Evolutionary conservation across 169 alveolate species (phyloP), one percentile per base, ranked within the genome.

Genomic region (Plasmodium gaboni): DNA sequence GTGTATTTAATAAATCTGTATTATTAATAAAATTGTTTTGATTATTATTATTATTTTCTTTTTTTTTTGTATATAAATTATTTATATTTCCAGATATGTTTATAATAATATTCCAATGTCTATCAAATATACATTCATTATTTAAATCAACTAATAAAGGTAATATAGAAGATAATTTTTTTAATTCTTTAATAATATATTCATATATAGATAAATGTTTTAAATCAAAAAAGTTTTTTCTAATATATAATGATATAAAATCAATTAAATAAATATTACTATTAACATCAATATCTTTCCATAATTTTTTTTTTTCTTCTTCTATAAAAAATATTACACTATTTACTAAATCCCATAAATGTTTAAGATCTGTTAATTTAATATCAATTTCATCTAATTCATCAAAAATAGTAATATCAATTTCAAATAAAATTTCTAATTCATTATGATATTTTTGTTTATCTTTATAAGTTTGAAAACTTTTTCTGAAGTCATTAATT

Each of bases 101-200:
- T 97, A 97, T 98, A 8, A 98, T 95, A 87, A 95, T 96, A 74
- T 93, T 96, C 99, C 99, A 98, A 93, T 98, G 99, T 70, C 99
- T 89, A 44, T 97, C 98, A 73, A 98, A 96, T 98, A 98, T 97
- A 60, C 96, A 95, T 88, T 97, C 98, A 73, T 97, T 96, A 89
- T 97, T 98, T 50, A 98, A 94, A 48, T 97, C 97, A 42, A 96
- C 93, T 63, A 98, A 96, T 76, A 97, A 94, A 22, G 99, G 99
- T 53, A 98, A 93, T 19, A 97, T 97, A 50, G 97, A 97, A 67
- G 97, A 96, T 98, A 97, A 97, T 95, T 98, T 97, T 89, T 96
- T 97, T 26, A 97, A 98, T 85, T 96, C 96, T 61, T 96, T 98
- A 15, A 93, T 91, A 72, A 98, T 95, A 88, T 97, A 95, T 65